A percentile compares a stretch with the other conserved stretches of the same genome.
Evolutionary conservation across 1,139 yeast species (phyloP).

Genomic region (Kodamaea fungicola): DNA sequence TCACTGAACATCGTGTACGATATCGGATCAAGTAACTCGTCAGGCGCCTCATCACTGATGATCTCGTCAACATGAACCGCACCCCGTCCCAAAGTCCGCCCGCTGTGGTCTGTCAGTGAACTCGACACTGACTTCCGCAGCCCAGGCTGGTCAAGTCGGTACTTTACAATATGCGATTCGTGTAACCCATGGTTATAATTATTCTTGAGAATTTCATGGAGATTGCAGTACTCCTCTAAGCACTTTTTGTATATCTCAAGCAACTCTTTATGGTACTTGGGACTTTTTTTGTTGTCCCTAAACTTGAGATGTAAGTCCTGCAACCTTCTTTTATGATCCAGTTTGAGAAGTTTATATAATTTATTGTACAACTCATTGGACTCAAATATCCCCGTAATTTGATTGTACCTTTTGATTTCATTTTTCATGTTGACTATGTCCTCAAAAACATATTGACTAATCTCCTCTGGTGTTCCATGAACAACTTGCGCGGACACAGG

Average conservation of each 20-base stretch:
- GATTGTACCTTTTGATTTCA: constrained; percentile 20
- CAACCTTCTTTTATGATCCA: constrained; percentile 15
- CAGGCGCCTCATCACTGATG: constrained; percentile 35
- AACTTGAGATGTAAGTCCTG: constrained; percentile 11
- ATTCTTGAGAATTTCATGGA: constrained; percentile 21
- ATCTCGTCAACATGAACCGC: constrained; percentile 6
- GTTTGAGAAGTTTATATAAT: constrained; percentile 17
- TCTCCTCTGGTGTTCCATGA: constrained; percentile 17
- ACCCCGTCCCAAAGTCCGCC: not conserved
- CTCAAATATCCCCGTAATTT: constrained; percentile 15
- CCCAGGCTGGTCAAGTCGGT: constrained; percentile 4
- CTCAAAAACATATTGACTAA: constrained; percentile 18
- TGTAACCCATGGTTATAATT: constrained; percentile 18
- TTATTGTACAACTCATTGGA: constrained; percentile 16
- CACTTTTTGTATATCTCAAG: constrained; percentile 15
- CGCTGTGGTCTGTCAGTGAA: not conserved
- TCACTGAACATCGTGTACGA: constrained; percentile 42
- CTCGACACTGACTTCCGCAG: constrained; percentile 2
- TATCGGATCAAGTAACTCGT: constrained; percentile 44
- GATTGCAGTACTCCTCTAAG: constrained; percentile 17
- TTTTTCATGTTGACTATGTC: constrained; percentile 17
- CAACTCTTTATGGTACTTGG: constrained; percentile 14
- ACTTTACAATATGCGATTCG: constrained; percentile 10
- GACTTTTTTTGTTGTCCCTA: constrained; percentile 10
- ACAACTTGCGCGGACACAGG: constrained; percentile 5